phyloP scores from a whole-genome alignment of 2,329 filamentous ascomycete genomes.

The Sclerotinia subarctica region DNA sequence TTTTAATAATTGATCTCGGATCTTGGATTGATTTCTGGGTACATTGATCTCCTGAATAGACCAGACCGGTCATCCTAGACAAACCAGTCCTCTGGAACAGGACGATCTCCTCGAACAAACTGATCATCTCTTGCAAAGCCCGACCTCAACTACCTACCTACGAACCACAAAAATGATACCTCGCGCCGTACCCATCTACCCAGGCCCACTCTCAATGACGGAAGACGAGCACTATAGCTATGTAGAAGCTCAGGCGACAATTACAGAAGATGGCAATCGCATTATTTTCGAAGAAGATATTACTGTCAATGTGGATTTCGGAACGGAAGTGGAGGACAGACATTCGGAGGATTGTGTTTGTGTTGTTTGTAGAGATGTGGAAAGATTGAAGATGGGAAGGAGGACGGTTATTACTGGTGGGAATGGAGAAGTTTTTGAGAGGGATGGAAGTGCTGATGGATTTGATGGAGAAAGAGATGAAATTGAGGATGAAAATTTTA shows the following conservation, averaged over 20 bases:
- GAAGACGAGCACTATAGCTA: not conserved
- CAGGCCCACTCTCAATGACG: not conserved
- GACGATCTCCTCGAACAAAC: too few relatives aligned
- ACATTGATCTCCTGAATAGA: too few relatives aligned
- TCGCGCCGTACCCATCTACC: not conserved
- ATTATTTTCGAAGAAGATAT: not conserved
- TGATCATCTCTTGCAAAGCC: not conserved
- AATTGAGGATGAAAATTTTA: too few relatives aligned
- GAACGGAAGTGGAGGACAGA: not conserved
- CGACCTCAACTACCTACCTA: not conserved
- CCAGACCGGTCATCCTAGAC: too few relatives aligned
- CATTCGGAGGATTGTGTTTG: not conserved
- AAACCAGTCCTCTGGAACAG: too few relatives aligned
- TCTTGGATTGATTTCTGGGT: too few relatives aligned
- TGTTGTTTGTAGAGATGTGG: not conserved
- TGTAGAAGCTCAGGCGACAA: not conserved
- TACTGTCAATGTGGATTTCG: slow-evolving; percentile 12
- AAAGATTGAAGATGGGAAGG: not conserved
- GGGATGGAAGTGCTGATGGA: not conserved
- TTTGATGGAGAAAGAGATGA: not conserved
- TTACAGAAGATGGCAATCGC: not conserved
- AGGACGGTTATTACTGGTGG: not conserved
- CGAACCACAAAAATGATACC: not conserved
- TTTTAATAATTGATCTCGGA: not conserved
- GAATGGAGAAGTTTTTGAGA: not conserved